Evolutionary conservation across 2,329 filamentous ascomycete species (phyloP).

Genomic region (Sporothrix luriei): DNA sequence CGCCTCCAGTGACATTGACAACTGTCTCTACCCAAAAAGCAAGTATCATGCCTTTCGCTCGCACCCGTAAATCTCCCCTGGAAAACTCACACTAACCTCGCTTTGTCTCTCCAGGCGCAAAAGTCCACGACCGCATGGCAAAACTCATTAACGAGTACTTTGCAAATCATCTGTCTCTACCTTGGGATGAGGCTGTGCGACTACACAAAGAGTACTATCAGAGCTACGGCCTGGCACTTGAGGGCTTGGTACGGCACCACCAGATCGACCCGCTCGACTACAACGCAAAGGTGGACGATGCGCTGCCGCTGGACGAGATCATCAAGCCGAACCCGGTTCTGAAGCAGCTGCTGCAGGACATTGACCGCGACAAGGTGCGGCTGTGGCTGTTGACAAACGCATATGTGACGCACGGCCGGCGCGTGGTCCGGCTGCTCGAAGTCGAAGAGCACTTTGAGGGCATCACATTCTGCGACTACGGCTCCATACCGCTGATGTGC

Average conservation of each 20-base stretch:
- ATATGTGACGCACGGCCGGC: constrained; percentile 81
- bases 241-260: constrained; percentile 90
- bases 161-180: constrained; percentile 70
- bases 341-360: constrained; percentile 73
- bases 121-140: constrained; percentile 87
- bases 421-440: constrained; percentile 77
- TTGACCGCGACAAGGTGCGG: constrained; percentile 81
- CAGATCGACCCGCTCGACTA: constrained; percentile 94
- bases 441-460: constrained; percentile 92
- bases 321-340: constrained; percentile 77
- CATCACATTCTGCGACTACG: constrained; percentile 93
- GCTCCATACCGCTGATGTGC: constrained; percentile 71
- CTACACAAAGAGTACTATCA: constrained; percentile 92
- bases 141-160: constrained; percentile 72
- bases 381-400: constrained; percentile 97
- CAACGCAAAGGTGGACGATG: constrained; percentile 92
- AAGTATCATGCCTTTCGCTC: constrained; percentile 39
- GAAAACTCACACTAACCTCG: not conserved
- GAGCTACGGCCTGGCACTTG: constrained; percentile 95
- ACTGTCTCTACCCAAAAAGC: constrained; percentile 93
- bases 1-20: constrained; percentile 91
- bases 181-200: constrained; percentile 74
- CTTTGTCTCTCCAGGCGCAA: constrained; percentile 57
- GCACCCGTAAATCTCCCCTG: no score
- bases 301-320: constrained; percentile 80